These are phyloP conservation scores for Chytridiales sp. DNA, from an alignment of 371 early-diverging fungal species.

Conservation along the genomic window DNA sequence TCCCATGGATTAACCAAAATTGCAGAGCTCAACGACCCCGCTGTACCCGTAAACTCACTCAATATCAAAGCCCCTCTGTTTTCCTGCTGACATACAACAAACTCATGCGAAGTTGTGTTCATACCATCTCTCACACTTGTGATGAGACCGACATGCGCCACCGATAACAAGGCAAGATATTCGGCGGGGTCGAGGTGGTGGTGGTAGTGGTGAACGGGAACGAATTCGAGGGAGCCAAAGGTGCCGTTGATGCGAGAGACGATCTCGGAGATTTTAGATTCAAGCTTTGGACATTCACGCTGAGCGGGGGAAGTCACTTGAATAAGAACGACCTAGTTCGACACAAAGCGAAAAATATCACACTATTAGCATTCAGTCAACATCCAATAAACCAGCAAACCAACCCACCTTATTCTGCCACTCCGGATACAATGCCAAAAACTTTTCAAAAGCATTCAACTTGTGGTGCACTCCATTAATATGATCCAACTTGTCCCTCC, in stretches of 20 bases:
- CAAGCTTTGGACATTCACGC: conserved; percentile 63
- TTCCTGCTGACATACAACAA: conserved; percentile 87
- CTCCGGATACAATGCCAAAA: conserved; percentile 85
- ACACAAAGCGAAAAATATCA: not conserved
- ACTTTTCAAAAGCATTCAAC: conserved; percentile 90
- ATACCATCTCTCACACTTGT: conserved; percentile 99
- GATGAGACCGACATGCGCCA: conserved; percentile 94
- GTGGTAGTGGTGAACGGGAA: conserved; percentile 94
- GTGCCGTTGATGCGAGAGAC: conserved; percentile 92
- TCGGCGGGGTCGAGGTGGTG: conserved; percentile 92
- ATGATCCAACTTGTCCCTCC: conserved; percentile 97
- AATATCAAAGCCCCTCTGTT: conserved; percentile 89
- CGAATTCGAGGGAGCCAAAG: conserved; percentile 92
- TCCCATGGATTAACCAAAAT: conserved; percentile 98
- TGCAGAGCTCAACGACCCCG: conserved; percentile 86
- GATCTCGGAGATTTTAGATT: conserved; percentile 81
- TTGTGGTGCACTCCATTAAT: conserved; percentile 99
- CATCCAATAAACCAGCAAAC: conserved; percentile 9
- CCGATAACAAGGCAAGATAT: conserved; percentile 89
- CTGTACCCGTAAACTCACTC: conserved; percentile 97
- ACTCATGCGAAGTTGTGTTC: conserved; percentile 98
- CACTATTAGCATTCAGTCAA: no score
- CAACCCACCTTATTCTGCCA: conserved; percentile 65
- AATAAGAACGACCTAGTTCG: conserved; percentile 76
- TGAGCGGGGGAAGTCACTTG: conserved; percentile 65